These are phyloP conservation scores for Ustilago crameri DNA, from an alignment of 1,284 basidiomycete genomes.

Conservation along the genomic window DNA sequence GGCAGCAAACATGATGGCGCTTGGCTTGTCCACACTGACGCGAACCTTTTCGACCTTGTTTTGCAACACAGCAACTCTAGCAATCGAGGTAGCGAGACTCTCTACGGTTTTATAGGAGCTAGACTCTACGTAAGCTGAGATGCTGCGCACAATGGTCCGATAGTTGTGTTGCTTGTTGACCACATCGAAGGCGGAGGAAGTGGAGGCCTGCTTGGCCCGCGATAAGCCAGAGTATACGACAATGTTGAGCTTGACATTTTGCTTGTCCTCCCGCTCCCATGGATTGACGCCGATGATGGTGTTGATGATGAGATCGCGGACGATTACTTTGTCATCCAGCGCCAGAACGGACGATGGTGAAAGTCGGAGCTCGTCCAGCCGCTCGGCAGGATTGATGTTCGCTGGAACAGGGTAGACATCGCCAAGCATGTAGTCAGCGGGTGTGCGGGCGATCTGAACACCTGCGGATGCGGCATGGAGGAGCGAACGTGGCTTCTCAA, in stretches of 20 bases:
- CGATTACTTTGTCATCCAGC: slow-evolving; percentile 65
- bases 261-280: slow-evolving; percentile 78
- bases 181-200: slow-evolving; percentile 39
- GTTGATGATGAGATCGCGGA: slow-evolving; percentile 73
- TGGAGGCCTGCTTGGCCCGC: slow-evolving; percentile 25
- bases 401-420: slow-evolving; percentile 18
- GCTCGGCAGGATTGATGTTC: slow-evolving; percentile 27
- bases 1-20: slow-evolving; percentile 78
- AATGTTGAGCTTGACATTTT: slow-evolving; percentile 77
- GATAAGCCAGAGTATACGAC: slow-evolving; percentile 67
- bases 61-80: slow-evolving; percentile 71
- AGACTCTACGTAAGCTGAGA: slow-evolving; percentile 69
- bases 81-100: slow-evolving; percentile 76
- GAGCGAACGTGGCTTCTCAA: slow-evolving; percentile 73
- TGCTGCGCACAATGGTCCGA: slow-evolving; percentile 44
- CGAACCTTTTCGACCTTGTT: slow-evolving; percentile 55
- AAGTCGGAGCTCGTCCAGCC: slow-evolving; percentile 33
- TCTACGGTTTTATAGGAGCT: slow-evolving; percentile 80
- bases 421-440: slow-evolving; percentile 47
- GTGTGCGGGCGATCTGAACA: slow-evolving; percentile 69
- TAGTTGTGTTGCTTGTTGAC: slow-evolving; percentile 52
- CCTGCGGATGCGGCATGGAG: slow-evolving; percentile 73
- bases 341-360: slow-evolving; percentile 41
- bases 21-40: slow-evolving; percentile 80
- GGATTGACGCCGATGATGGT: slow-evolving; percentile 79